Conservation (phyloP, 257 asterid genomes). For the Prunella vulgaris region DNA sequence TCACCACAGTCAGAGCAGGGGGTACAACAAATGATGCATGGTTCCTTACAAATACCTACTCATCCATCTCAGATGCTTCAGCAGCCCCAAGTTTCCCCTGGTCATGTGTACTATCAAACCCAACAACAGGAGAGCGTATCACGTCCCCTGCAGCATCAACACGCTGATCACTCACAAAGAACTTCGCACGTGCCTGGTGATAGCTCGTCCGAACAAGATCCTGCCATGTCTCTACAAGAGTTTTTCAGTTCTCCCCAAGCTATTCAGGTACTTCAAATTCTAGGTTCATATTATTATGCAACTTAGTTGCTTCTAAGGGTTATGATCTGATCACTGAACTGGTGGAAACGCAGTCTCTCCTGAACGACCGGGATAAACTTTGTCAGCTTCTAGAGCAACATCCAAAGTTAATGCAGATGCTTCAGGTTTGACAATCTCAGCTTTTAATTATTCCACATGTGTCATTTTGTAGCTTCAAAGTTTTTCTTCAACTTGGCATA, state of each 20-base stretch:
- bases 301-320: neutral
- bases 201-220: constrained; percentile 51
- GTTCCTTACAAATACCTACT: constrained; percentile 42
- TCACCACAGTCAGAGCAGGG: constrained; percentile 76
- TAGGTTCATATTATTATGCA: neutral
- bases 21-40: constrained; percentile 41
- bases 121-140: constrained; percentile 47
- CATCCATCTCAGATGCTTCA: constrained; percentile 33
- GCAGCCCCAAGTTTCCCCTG: constrained; percentile 42
- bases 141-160: constrained; percentile 42
- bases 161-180: constrained; percentile 35
- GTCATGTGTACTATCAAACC: constrained; percentile 44
- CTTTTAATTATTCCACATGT: neutral
- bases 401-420: constrained; percentile 97
- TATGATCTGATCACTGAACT: constrained; percentile 6
- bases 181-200: constrained; percentile 39
- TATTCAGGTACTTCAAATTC: constrained; percentile 50
- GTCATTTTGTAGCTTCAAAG: neutral
- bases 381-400: constrained; percentile 92
- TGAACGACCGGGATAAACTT: constrained; percentile 90
- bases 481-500: neutral
- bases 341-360: constrained; percentile 38
- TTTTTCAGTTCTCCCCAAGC: constrained; percentile 73
- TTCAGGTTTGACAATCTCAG: constrained; percentile 28
- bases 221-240: constrained; percentile 64